Evolutionary conservation across 805 yeast genomes (phyloP), one percentile per base, ranked within the genome.

Genomic region (Pichia paraexigua): DNA sequence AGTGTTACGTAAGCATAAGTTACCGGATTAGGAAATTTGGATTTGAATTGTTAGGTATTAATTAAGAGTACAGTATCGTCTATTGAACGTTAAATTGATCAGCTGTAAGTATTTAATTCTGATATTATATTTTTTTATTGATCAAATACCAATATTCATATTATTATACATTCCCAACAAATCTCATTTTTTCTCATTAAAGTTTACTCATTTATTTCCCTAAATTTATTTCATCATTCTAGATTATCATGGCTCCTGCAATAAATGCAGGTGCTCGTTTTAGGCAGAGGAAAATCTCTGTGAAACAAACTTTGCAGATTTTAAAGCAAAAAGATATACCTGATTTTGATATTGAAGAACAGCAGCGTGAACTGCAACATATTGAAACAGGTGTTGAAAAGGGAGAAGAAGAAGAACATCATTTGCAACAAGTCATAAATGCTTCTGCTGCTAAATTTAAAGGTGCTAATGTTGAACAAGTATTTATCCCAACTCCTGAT

Each of bases 301-400:
- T 91, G 46, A 94, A 91, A 67, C 96, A 90, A 65, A 81, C 87
- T 12, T 76, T 92, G 52, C 84, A 83, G 54, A 83, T 92, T 10
- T 78, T 83, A 64, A 78, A 78, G 63, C 95, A 88, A 59, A 72
- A 75, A 51, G 97, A 92, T 61, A 71, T 92, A 47, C 92, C 96
- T 1, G 86, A 86, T 57, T 65, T 83, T 44, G 96, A 90, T 56
- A 78, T 82, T 25, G 87, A 81, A 50, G 86, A 80, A 53, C 86
- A 83, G 60, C 95, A 86, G 65, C 80, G 98, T 43, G 97, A 92
- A 56, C 70, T 87, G 30, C 89, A 88, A 61, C 88, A 89, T 55
- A 79, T 94, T 43, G 99, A 94, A 62, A 92, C 98, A 8, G 99
- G 99, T 69, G 99, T 94, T 42, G 99, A 94, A 63, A 94, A 94